Evolutionary conservation across 257 asterid species (phyloP).

Genomic region (Paulownia fortunei): DNA sequence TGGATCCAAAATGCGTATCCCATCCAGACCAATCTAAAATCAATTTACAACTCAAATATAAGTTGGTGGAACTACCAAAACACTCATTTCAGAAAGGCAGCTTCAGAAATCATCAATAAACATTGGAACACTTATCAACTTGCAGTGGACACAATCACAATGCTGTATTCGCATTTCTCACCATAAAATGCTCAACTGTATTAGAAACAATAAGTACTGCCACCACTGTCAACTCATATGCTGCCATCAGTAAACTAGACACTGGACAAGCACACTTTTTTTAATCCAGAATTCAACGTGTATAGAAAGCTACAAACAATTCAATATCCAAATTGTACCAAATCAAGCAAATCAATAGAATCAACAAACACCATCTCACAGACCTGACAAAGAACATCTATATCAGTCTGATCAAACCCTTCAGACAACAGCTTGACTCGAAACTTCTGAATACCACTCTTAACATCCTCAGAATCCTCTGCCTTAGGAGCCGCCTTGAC

Average conservation of each 20-base stretch:
- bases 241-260: neutral
- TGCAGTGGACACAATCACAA: neutral
- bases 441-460: conserved; percentile 69
- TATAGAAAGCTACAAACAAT: neutral
- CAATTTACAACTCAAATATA: conserved; percentile 10
- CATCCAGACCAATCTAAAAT: conserved; percentile 85
- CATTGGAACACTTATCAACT: conserved; percentile 4
- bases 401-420: conserved; percentile 72
- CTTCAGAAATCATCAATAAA: neutral
- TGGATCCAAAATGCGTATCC: conserved; percentile 79
- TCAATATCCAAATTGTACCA: neutral
- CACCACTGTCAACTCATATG: conserved; percentile 18
- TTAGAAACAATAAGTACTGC: conserved; percentile 12
- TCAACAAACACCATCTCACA: conserved; percentile 2
- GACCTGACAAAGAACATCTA: conserved; percentile 95
- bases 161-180: neutral
- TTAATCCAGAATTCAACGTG: neutral
- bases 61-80: neutral
- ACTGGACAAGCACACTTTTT: neutral
- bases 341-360: neutral
- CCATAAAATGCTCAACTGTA: neutral
- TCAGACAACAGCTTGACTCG: conserved; percentile 81
- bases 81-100: conserved; percentile 5
- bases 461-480: conserved; percentile 66
- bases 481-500: conserved; percentile 77